Conservation (phyloP, 192 early-diverging fungal species). For the Spizellomyces punctatus region DNA sequence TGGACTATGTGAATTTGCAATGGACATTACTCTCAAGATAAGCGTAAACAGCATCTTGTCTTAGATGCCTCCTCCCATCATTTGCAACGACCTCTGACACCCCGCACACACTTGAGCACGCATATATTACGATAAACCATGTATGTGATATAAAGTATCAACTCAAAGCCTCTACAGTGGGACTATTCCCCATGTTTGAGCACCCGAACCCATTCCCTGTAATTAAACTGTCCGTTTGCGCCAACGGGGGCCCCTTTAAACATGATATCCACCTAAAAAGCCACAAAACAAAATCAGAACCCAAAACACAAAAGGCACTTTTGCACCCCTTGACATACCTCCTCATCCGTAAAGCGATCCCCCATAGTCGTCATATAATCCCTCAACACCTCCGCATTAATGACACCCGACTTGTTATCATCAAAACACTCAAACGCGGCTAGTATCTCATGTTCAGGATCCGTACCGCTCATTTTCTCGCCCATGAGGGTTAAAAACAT, state of each 20-base stretch:
- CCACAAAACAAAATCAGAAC: conserved; percentile 30
- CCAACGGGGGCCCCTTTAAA: conserved; percentile 87
- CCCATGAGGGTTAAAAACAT: conserved; percentile 96
- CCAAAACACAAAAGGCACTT: conserved; percentile 9
- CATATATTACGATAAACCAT: too few species aligned
- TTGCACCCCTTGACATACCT: conserved; percentile 33
- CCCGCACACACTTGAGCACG: too few species aligned
- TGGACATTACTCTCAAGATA: too few species aligned
- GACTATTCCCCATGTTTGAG: conserved; percentile 84
- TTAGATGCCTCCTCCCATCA: too few species aligned
- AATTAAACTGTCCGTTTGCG: conserved; percentile 79
- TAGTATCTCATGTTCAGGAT: conserved; percentile 88
- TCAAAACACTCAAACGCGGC: conserved; percentile 95
- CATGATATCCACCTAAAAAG: conserved; percentile 74
- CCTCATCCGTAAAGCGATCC: conserved; percentile 88
- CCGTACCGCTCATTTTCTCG: conserved; percentile 88
- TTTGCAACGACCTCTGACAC: too few species aligned
- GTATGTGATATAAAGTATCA: too few species aligned
- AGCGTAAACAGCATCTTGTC: too few species aligned
- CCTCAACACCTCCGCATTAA: conserved; percentile 76
- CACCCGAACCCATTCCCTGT: conserved; percentile 87
- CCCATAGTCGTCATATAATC: conserved; percentile 91
- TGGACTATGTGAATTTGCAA: too few species aligned
- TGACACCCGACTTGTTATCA: conserved; percentile 76
- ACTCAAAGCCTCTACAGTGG: too few species aligned